phyloP scores from a whole-genome alignment of 2,329 filamentous ascomycete genomes.

The Diaporthe sp. region DNA sequence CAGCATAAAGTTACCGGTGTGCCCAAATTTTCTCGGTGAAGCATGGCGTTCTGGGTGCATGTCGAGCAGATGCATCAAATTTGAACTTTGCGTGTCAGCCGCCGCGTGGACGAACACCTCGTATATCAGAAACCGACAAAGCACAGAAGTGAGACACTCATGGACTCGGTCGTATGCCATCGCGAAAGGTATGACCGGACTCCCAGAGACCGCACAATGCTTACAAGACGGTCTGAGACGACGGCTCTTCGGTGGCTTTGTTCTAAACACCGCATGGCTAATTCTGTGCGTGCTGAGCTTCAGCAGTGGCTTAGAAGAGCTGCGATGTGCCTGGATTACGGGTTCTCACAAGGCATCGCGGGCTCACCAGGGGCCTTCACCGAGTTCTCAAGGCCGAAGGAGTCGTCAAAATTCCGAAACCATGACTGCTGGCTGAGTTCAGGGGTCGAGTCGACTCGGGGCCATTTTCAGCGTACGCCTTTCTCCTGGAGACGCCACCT shows the following conservation, averaged over 20 bases:
- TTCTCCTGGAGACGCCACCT: neutral
- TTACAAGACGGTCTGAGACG: constrained; percentile 9
- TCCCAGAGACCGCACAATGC: neutral
- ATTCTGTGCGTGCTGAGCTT: neutral
- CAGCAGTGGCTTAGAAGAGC: neutral
- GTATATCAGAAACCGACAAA: constrained; percentile 25
- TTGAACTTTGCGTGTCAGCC: constrained; percentile 5
- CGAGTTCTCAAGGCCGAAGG: neutral
- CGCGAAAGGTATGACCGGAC: neutral
- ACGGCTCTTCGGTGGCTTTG: neutral
- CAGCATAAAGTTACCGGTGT: neutral
- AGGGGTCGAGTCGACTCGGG: neutral
- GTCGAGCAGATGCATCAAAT: neutral
- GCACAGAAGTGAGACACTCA: constrained; percentile 11
- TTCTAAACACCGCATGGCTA: constrained; percentile 6
- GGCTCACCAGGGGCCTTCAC: neutral
- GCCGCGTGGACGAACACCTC: neutral
- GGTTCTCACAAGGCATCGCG: neutral
- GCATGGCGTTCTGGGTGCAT: neutral
- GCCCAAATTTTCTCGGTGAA: neutral
- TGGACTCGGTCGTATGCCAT: constrained; percentile 24
- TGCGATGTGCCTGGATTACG: neutral
- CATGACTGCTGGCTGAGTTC: neutral
- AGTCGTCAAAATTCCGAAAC: neutral
- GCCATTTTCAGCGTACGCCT: neutral